Conservation (phyloP, 1,284 basidiomycete species). For the Boletus smithii region DNA sequence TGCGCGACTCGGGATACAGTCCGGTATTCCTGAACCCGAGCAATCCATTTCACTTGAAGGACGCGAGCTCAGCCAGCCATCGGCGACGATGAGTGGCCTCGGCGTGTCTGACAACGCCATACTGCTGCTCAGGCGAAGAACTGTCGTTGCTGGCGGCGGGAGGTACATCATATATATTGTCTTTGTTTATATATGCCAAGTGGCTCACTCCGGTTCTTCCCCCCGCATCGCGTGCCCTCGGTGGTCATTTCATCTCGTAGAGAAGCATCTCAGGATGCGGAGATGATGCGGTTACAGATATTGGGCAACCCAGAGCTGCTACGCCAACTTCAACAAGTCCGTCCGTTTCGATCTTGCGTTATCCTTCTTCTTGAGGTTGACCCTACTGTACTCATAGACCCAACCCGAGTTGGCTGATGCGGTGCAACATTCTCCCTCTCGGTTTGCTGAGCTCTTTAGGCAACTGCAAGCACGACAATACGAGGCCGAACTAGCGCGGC, state of each 20-base stretch:
- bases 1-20: constrained; percentile 39
- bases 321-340: constrained; percentile 67
- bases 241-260: constrained; percentile 33
- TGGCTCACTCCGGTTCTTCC: background rate
- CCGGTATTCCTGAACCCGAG: constrained; percentile 63
- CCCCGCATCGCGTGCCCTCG: too few species aligned
- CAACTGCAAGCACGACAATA: constrained; percentile 58
- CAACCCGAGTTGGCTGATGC: constrained; percentile 82
- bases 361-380: background rate
- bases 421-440: constrained; percentile 60
- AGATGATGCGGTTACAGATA: constrained; percentile 86
- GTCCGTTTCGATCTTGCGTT: constrained; percentile 17
- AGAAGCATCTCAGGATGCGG: constrained; percentile 72
- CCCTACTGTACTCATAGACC: constrained; percentile 52
- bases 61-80: constrained; percentile 58
- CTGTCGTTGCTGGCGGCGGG: constrained; percentile 52
- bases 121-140: constrained; percentile 63
- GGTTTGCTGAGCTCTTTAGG: constrained; percentile 72
- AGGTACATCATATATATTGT: too few species aligned
- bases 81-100: constrained; percentile 62
- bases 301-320: constrained; percentile 82
- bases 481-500: constrained; percentile 52
- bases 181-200: too few species aligned
- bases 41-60: constrained; percentile 69
- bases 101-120: constrained; percentile 64